Conservation (phyloP, 2,329 filamentous ascomycete species). For the Didymella exigua region DNA sequence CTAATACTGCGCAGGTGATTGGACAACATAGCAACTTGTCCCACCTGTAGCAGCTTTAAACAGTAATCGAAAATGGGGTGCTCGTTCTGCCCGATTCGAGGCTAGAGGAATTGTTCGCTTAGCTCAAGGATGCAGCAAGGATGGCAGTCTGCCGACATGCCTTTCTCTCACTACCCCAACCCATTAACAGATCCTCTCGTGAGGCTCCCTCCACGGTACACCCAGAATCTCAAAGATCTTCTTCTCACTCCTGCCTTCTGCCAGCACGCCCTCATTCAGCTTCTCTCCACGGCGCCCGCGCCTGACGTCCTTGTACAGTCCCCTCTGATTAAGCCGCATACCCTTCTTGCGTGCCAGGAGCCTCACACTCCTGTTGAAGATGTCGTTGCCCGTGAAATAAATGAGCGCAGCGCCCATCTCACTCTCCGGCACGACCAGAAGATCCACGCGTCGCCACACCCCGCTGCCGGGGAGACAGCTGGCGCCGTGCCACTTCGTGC, state of each 20-base stretch:
- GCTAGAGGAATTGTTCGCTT: no score
- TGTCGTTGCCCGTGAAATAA: conserved; percentile 96
- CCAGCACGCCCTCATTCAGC: conserved; percentile 68
- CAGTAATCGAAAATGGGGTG: no score
- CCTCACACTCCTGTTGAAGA: conserved; percentile 88
- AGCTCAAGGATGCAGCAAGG: no score
- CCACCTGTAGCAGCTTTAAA: no score
- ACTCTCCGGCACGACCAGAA: conserved; percentile 78
- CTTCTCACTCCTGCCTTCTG: conserved; percentile 78
- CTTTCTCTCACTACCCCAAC: no score
- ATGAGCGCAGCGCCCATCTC: conserved; percentile 84
- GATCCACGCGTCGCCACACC: conserved; percentile 81
- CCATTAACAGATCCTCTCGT: conserved; percentile 40
- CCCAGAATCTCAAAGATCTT: conserved; percentile 81
- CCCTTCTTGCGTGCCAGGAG: conserved; percentile 78
- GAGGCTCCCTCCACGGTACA: conserved; percentile 76
- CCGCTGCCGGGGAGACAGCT: conserved; percentile 67
- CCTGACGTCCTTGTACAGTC: conserved; percentile 74
- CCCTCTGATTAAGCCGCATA: conserved; percentile 84
- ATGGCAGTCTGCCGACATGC: no score
- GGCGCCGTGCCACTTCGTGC: conserved; percentile 88
- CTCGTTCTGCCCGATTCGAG: no score
- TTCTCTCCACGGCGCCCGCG: conserved; percentile 63
- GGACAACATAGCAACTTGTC: no score
- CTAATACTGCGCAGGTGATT: conserved; percentile 5